Evolutionary conservation across 192 early-diverging fungal species (phyloP), one percentile per base, ranked within the genome.

Genomic region (Mortierella hygrophila): DNA sequence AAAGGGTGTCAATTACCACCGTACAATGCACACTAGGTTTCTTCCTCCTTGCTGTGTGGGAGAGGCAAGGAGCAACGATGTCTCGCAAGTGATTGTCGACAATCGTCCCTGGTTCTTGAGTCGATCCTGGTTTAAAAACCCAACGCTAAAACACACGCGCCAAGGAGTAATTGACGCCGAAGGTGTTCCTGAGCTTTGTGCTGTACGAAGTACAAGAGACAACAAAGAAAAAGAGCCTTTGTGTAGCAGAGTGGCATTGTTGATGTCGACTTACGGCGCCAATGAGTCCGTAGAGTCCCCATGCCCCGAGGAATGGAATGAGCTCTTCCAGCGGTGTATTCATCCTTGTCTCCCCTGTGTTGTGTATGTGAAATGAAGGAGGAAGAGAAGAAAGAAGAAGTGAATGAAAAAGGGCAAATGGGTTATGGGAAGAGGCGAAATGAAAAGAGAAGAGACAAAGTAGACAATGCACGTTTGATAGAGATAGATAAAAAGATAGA

Each of bases 231-330:
- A 72, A 57, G 29, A 60, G 38, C 21, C 32, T 26, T 63, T 18
- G 20, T 29, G 21, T 15, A 63, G 9, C 1, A 41, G 37, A 40
- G 46, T 21, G 16, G 2, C 20, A 55, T 16, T 52, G 44, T 20
- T 42, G 41, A 20, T 21, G 38, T 47, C 7, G 41, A 38, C 86
- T 88, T 89, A 91, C 90, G 40, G 80, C 68, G 20, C 79, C 85
- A 44, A 89, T 83, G 49, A 85, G 78, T 37, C 81, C 89, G 76
- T 88, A 91, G 29, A 84, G 77, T 18, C 82, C 81, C 89, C 89
- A 91, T 46, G 90, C 90, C 32, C 83, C 77, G 32, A 81, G 72
- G 52, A 88, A 70, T 44, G 65, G 82, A 49, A 84, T 11, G 40
- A 84, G 16, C 8, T 54, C 60, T 23, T 83, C 76, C 47, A 78